Conservation (phyloP, 169 alveolate genomes). For the Babesia ovata region DNA sequence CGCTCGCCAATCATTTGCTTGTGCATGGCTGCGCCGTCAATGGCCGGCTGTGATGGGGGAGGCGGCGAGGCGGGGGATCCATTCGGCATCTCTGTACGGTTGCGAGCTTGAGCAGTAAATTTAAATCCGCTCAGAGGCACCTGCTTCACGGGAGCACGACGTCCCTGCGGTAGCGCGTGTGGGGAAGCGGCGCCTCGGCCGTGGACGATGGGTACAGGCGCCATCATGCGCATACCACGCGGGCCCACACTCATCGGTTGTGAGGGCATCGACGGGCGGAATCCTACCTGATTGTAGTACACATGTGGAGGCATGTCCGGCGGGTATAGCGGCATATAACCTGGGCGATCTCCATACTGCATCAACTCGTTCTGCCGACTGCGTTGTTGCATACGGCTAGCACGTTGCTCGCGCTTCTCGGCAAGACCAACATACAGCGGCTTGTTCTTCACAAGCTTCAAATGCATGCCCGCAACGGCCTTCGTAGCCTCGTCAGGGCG, state of each 20-base stretch:
- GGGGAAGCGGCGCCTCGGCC: slow-evolving; percentile 26
- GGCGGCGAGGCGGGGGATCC: slow-evolving; percentile 62
- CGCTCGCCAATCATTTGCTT: slow-evolving; percentile 94
- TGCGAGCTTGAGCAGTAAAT: slow-evolving; percentile 83
- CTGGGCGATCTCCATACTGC: slow-evolving; percentile 69
- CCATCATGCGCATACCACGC: slow-evolving; percentile 48
- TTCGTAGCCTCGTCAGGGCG: slow-evolving; percentile 95
- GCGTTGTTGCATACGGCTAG: slow-evolving; percentile 87
- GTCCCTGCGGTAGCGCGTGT: slow-evolving; percentile 28
- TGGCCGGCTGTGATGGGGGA: slow-evolving; percentile 45
- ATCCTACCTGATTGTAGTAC: slow-evolving; percentile 45
- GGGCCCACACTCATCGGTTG: slow-evolving; percentile 53
- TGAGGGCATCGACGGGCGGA: slow-evolving; percentile 27
- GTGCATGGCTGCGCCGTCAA: slow-evolving; percentile 88
- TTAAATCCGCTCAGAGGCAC: slow-evolving; percentile 72
- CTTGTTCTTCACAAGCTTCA: slow-evolving; percentile 85
- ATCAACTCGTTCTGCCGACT: slow-evolving; percentile 80
- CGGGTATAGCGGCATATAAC: slow-evolving; percentile 58
- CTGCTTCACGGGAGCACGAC: slow-evolving; percentile 42
- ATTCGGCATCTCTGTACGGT: slow-evolving; percentile 71
- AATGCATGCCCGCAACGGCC: slow-evolving; percentile 96
- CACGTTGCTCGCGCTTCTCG: slow-evolving; percentile 89
- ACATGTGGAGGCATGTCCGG: slow-evolving; percentile 39
- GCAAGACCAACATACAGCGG: slow-evolving; percentile 93
- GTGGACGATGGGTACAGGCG: slow-evolving; percentile 51